Conservation (phyloP, 192 early-diverging fungal species). For the Rhizophagus prolifer region DNA sequence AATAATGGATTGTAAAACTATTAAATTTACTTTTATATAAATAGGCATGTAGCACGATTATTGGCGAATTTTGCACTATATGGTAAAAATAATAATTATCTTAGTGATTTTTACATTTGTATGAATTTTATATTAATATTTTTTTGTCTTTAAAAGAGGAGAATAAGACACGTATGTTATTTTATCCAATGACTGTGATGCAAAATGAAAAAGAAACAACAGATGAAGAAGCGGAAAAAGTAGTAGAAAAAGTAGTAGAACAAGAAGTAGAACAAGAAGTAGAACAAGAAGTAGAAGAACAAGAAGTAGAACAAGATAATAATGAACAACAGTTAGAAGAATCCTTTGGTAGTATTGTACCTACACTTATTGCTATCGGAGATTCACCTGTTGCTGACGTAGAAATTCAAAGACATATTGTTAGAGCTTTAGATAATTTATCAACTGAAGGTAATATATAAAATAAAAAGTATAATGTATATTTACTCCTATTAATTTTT, state of each 20-base stretch:
- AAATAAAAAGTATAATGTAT: constrained; percentile 34
- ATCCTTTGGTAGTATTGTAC: constrained; percentile 31
- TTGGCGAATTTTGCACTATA: constrained; percentile 57
- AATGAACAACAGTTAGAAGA: not conserved
- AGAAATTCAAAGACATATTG: constrained; percentile 55
- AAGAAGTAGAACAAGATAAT: constrained; percentile 24
- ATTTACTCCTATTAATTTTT: not conserved
- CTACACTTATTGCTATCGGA: constrained; percentile 37
- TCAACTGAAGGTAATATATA: constrained; percentile 36
- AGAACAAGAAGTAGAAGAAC: constrained; percentile 3
- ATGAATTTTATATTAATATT: not conserved
- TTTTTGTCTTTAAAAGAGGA: not conserved
- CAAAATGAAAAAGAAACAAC: constrained; percentile 25
- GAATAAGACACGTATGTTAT: constrained; percentile 1
- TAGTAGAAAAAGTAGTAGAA: not conserved
- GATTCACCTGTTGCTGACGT: constrained; percentile 35
- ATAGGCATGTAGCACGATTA: constrained; percentile 52
- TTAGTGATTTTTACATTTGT: not conserved
- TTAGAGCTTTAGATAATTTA: constrained; percentile 58
- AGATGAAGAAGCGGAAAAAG: constrained; percentile 9
- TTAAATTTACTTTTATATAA: not conserved
- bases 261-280: constrained; percentile 19
- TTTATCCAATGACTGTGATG: constrained; percentile 9
- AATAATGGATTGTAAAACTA: not conserved
- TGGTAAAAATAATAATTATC: constrained; percentile 33